Evolutionary conservation across 2,329 filamentous ascomycete genomes (phyloP).

Genomic region (Paraphoma chrysanthemicola): DNA sequence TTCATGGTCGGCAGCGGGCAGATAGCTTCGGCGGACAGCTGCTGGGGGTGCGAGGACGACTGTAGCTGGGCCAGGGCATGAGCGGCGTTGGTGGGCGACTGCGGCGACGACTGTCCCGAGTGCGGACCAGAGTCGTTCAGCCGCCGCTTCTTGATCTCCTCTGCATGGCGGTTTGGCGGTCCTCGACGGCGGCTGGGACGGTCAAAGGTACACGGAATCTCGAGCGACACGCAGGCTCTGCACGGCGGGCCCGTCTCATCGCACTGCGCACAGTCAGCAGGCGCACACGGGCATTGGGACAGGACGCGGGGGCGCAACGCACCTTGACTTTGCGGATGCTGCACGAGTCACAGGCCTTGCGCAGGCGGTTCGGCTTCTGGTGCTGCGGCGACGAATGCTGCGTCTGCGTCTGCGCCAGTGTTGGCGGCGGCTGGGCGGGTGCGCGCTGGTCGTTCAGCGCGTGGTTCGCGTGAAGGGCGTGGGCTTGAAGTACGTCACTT

Average conservation of each 20-base stretch:
- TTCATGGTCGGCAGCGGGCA: slow-evolving; percentile 73
- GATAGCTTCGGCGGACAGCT: slow-evolving; percentile 70
- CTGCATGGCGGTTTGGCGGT: slow-evolving; percentile 71
- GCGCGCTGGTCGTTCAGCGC: slow-evolving; percentile 36
- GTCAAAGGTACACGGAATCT: slow-evolving; percentile 72
- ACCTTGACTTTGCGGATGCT: slow-evolving; percentile 52
- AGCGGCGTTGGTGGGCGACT: slow-evolving; percentile 61
- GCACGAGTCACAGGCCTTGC: slow-evolving; percentile 52
- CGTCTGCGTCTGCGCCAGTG: slow-evolving; percentile 3
- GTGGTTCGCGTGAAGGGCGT: slow-evolving; percentile 46
- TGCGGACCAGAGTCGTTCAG: slow-evolving; percentile 54
- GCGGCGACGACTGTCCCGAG: slow-evolving; percentile 53
- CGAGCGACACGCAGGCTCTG: slow-evolving; percentile 68
- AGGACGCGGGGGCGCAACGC: slow-evolving; percentile 5
- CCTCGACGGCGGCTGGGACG: slow-evolving; percentile 69
- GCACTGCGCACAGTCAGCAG: slow-evolving; percentile 55
- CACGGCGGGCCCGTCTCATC: slow-evolving; percentile 72
- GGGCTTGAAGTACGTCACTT: slow-evolving; percentile 45
- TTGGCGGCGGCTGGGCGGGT: slow-evolving; percentile 15
- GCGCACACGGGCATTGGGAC: neutral
- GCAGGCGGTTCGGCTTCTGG: slow-evolving; percentile 45
- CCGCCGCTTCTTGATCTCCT: slow-evolving; percentile 69
- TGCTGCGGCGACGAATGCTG: slow-evolving; percentile 12
- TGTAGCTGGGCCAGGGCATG: slow-evolving; percentile 60
- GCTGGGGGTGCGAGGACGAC: slow-evolving; percentile 49